These are phyloP conservation scores for Pseudogymnoascus sp. DNA, from an alignment of 2,329 filamentous ascomycete species.

Conservation along the genomic window DNA sequence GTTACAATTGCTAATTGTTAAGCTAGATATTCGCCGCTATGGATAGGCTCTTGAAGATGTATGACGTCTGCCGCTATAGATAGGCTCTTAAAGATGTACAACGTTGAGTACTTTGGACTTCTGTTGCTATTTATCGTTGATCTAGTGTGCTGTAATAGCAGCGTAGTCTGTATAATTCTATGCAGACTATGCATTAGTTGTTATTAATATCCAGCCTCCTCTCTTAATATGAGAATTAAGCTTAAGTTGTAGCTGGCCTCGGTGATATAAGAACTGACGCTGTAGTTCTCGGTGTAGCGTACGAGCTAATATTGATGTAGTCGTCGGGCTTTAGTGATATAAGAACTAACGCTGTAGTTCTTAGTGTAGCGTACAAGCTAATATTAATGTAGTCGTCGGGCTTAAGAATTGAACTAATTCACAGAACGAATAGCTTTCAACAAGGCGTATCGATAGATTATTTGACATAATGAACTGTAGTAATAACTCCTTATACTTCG, in stretches of 20 bases:
- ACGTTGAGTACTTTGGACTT: no score
- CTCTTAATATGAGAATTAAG: background rate
- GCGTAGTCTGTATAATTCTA: no score
- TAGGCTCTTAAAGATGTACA: no score
- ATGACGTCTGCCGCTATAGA: no score
- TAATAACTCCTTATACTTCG: background rate
- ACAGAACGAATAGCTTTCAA: background rate
- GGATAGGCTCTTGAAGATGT: no score
- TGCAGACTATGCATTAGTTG: no score
- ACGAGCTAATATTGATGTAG: background rate
- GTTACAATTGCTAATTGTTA: no score
- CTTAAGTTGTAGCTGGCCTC: no score
- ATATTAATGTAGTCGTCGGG: background rate
- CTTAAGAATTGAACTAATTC: background rate
- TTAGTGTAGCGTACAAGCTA: background rate
- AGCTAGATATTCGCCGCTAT: no score
- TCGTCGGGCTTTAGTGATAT: background rate
- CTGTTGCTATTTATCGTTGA: no score
- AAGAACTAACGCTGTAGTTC: background rate
- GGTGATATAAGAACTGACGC: background rate
- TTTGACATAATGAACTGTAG: background rate
- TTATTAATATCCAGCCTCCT: background rate
- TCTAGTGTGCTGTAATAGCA: no score
- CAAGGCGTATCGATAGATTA: background rate
- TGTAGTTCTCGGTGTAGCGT: background rate